A percentile compares a stretch with the other conserved stretches of the same genome.
phyloP scores from a whole-genome alignment of 2,329 filamentous ascomycete species.

The Apiospora hydei region DNA sequence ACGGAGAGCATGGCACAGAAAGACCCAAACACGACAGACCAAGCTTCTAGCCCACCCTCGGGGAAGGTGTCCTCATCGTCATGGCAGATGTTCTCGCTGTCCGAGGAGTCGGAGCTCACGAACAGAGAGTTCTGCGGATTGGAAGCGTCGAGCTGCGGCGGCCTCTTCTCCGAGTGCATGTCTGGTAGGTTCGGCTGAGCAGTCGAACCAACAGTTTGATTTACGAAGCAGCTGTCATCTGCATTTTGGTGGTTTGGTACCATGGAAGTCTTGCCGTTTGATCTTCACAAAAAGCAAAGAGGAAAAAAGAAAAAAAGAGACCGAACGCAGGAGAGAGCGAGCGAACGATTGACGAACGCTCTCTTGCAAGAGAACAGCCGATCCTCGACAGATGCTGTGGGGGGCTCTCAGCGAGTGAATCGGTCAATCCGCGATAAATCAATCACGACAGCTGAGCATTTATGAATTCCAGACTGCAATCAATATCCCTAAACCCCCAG shows the following conservation, averaged over 20 bases:
- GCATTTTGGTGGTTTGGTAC: slow-evolving; percentile 22
- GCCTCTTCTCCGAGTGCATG: slow-evolving; percentile 14
- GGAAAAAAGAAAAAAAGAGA: not conserved
- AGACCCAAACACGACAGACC: slow-evolving; percentile 24
- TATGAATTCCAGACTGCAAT: not conserved
- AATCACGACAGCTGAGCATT: not conserved
- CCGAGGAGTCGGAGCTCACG: not conserved
- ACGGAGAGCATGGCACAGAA: slow-evolving; percentile 22
- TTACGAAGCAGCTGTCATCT: slow-evolving; percentile 31
- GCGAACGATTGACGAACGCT: not conserved
- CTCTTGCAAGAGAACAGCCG: slow-evolving; percentile 6
- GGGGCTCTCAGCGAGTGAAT: not conserved
- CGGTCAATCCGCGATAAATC: not conserved
- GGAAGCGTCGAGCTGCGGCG: not conserved
- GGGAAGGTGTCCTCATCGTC: slow-evolving; percentile 21
- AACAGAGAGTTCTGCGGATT: not conserved
- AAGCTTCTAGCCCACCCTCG: slow-evolving; percentile 25
- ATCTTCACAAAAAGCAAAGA: not conserved
- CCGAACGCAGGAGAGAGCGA: not conserved
- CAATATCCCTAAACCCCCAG: not conserved
- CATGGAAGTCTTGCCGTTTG: slow-evolving; percentile 10
- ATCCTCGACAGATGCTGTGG: slow-evolving; percentile 2
- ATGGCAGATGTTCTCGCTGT: slow-evolving; percentile 4
- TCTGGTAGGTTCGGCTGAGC: slow-evolving; percentile 11
- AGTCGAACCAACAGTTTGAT: slow-evolving; percentile 30